Evolutionary conservation across 371 early-diverging fungal genomes (phyloP).

Genomic region (Capillidium rhysosporum): DNA sequence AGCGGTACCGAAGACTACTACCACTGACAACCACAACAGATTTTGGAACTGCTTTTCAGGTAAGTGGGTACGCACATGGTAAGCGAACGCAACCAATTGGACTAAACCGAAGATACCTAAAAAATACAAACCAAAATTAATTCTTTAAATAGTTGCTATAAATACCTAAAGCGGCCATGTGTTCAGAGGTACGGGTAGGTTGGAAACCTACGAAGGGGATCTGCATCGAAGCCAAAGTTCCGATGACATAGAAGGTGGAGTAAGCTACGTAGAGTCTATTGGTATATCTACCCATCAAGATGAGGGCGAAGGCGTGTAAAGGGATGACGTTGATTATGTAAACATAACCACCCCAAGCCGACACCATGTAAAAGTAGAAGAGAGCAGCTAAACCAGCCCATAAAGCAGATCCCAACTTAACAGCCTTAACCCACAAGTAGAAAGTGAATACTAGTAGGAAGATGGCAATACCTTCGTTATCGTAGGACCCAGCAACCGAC

Average conservation of each 20-base stretch:
- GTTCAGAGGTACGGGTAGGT: constrained; percentile 90
- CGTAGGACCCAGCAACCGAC: constrained; percentile 98
- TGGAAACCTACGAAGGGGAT: constrained; percentile 98
- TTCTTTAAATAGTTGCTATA: no score
- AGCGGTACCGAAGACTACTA: constrained; percentile 29
- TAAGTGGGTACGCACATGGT: constrained; percentile 56
- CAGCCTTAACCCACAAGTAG: constrained; percentile 89
- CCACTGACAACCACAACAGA: constrained; percentile 46
- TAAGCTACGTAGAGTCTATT: constrained; percentile 86
- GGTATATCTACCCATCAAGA: constrained; percentile 92
- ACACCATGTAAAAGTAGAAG: constrained; percentile 98
- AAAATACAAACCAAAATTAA: no score
- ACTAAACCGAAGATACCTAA: constrained; percentile 78
- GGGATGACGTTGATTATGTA: constrained; percentile 97
- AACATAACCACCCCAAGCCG: constrained; percentile 99
- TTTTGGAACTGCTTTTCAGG: constrained; percentile 66
- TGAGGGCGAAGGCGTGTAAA: constrained; percentile 78
- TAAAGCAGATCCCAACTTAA: constrained; percentile 78
- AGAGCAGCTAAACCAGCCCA: constrained; percentile 72
- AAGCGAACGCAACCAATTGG: constrained; percentile 82
- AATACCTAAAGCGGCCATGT: constrained; percentile 98
- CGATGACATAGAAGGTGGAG: constrained; percentile 89
- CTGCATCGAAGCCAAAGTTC: constrained; percentile 92
- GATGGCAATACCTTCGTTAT: constrained; percentile 98
- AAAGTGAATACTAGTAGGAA: constrained; percentile 93